Conservation (phyloP, 2,329 filamentous ascomycete genomes). For the Ascochyta clinopodiicola region DNA sequence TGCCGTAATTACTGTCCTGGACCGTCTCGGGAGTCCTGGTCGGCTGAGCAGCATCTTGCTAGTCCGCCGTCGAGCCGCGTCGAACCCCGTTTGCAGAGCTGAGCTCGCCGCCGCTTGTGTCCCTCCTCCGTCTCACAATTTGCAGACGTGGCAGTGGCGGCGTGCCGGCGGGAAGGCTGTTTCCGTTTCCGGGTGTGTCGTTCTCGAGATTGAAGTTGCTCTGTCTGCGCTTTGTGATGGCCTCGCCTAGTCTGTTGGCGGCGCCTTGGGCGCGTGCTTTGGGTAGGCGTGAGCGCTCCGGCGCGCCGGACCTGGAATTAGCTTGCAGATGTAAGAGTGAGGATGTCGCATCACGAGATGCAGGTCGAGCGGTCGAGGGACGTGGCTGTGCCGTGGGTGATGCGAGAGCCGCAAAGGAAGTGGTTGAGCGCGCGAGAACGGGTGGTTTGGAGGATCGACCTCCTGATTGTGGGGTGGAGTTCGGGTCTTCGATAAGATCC, state of each 20-base stretch:
- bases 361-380: constrained; percentile 30
- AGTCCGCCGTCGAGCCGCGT: constrained; percentile 16
- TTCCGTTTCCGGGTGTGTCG: constrained; percentile 18
- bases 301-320: constrained; percentile 20
- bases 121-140: constrained; percentile 42
- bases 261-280: constrained; percentile 37
- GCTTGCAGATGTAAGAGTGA: constrained; percentile 35
- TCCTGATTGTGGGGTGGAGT: constrained; percentile 28
- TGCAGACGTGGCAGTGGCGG: constrained; percentile 42
- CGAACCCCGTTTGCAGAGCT: constrained; percentile 23
- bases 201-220: constrained; percentile 37
- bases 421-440: constrained; percentile 34
- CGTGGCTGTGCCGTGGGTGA: constrained; percentile 27
- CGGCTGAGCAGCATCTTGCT: constrained; percentile 7
- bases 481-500: constrained; percentile 43
- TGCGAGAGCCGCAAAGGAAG: constrained; percentile 33
- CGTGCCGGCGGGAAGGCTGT: background rate
- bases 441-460: constrained; percentile 25
- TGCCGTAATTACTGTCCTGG: constrained; percentile 1
- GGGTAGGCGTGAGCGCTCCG: constrained; percentile 32
- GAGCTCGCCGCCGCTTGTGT: constrained; percentile 46
- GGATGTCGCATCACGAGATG: constrained; percentile 38
- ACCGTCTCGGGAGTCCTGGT: background rate
- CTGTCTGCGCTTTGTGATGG: constrained; percentile 33
- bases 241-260: constrained; percentile 37